Evolutionary conservation across 2,329 filamentous ascomycete genomes (phyloP).

Genomic region (Dryadomyces quercivorus): DNA sequence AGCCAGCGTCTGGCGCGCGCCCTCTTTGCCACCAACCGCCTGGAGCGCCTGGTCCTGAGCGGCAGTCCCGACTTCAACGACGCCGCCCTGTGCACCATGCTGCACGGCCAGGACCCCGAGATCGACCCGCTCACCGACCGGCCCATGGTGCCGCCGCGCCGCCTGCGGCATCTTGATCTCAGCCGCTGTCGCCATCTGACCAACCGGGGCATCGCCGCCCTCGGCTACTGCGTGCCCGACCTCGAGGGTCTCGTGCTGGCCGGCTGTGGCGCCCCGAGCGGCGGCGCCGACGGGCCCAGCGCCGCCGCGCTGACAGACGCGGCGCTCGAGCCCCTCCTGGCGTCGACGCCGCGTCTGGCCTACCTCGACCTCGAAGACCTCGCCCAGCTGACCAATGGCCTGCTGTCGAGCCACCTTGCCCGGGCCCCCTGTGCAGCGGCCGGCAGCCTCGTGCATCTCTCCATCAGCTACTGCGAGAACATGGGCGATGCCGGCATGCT

Average conservation of each 20-base stretch:
- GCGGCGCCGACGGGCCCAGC: conserved; percentile 58
- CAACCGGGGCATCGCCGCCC: conserved; percentile 53
- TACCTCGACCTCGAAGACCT: conserved; percentile 88
- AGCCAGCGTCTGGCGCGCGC: conserved; percentile 58
- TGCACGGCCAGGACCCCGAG: conserved; percentile 65
- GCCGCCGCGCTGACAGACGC: conserved; percentile 62
- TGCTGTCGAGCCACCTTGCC: conserved; percentile 61
- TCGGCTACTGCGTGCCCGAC: conserved; percentile 64
- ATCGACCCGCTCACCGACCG: conserved; percentile 69
- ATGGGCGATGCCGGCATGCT: conserved; percentile 76
- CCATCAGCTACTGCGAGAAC: conserved; percentile 80
- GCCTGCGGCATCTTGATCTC: conserved; percentile 72
- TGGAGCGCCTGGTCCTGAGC: conserved; percentile 72
- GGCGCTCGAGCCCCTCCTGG: conserved; percentile 59
- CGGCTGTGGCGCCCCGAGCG: conserved; percentile 62
- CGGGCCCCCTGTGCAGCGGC: conserved; percentile 55
- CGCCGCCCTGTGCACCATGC: conserved; percentile 56
- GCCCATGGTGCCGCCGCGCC: conserved; percentile 64
- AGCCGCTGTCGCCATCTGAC: conserved; percentile 68
- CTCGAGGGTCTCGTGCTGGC: conserved; percentile 76
- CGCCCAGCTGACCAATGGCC: conserved; percentile 59
- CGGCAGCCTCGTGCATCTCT: conserved; percentile 61
- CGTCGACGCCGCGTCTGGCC: conserved; percentile 63
- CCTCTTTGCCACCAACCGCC: conserved; percentile 67
- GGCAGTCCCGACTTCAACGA: conserved; percentile 73